Conservation (phyloP, 139 green algal species). For the Micractinium sp. region DNA sequence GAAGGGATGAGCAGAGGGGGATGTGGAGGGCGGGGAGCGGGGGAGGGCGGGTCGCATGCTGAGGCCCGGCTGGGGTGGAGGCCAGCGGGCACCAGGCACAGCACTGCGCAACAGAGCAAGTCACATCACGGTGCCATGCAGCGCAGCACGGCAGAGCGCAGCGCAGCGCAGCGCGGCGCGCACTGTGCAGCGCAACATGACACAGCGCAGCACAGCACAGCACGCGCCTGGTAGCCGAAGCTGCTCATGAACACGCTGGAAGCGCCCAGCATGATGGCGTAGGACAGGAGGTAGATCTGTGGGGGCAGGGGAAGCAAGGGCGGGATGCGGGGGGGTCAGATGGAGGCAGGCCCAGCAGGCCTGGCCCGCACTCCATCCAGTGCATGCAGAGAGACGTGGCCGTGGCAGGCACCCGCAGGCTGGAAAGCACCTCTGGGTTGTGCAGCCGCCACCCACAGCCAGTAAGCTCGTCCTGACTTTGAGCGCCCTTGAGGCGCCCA, state of each 20-base stretch:
- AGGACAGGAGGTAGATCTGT: slow-evolving; percentile 49
- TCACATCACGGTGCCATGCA: no score
- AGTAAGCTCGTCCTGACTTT: no score
- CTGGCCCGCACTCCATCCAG: no score
- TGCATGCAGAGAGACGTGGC: no score
- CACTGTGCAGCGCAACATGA: background rate
- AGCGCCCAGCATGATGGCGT: slow-evolving; percentile 63
- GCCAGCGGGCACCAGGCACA: background rate
- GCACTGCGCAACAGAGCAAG: background rate
- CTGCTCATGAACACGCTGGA: slow-evolving; percentile 66
- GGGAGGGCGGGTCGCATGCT: background rate
- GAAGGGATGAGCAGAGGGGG: no score
- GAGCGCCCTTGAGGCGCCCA: no score
- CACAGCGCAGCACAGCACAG: background rate
- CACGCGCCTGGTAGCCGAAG: slow-evolving; percentile 46
- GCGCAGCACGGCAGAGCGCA: background rate
- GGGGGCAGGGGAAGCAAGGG: background rate
- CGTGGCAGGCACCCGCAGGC: no score
- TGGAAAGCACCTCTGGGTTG: no score
- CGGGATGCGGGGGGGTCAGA: no score
- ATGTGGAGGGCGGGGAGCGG: background rate
- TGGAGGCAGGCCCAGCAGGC: no score
- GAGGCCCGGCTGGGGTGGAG: background rate
- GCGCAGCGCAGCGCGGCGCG: background rate
- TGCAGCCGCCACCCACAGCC: no score